phyloP scores from a whole-genome alignment of 768 basidiomycete genomes.

The Russula griseocarnosa region DNA sequence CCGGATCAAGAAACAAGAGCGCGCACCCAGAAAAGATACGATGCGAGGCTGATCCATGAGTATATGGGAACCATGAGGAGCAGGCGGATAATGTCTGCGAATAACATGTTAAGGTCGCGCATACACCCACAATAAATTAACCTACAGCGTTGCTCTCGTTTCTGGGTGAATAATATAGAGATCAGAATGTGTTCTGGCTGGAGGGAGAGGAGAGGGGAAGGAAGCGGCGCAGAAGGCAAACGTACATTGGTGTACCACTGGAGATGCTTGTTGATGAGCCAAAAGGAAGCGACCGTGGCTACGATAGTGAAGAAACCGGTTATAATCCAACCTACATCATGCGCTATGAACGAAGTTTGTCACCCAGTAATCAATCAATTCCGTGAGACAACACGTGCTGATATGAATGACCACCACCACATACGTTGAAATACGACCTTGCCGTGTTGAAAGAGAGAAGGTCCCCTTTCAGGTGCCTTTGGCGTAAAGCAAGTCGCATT shows the following conservation, averaged over 20 bases:
- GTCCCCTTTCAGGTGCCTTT: slow-evolving; percentile 43
- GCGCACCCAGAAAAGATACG: slow-evolving; percentile 66
- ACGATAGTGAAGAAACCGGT: slow-evolving; percentile 55
- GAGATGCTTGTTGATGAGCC: slow-evolving; percentile 73
- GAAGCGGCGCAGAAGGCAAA: slow-evolving; percentile 12
- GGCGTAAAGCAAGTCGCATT: slow-evolving; percentile 40
- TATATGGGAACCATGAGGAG: slow-evolving; percentile 80
- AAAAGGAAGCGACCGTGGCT: slow-evolving; percentile 56
- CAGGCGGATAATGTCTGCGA: slow-evolving; percentile 62
- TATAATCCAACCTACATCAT: slow-evolving; percentile 71
- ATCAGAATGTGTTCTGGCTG: neutral
- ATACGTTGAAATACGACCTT: slow-evolving; percentile 57
- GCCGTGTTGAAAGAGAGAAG: slow-evolving; percentile 60
- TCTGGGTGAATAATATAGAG: slow-evolving; percentile 39
- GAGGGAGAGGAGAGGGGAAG: neutral
- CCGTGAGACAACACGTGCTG: neutral
- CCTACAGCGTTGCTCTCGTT: slow-evolving; percentile 65
- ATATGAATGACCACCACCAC: slow-evolving; percentile 14
- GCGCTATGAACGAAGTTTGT: slow-evolving; percentile 39
- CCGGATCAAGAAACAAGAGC: neutral
- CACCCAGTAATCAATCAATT: neutral
- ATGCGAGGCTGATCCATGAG: slow-evolving; percentile 59
- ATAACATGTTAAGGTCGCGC: neutral
- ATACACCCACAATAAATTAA: neutral
- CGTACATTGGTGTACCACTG: slow-evolving; percentile 67